Base-by-base conservation (phyloP, 1,284 basidiomycete species). In the Meira miltonrushii region DNA sequence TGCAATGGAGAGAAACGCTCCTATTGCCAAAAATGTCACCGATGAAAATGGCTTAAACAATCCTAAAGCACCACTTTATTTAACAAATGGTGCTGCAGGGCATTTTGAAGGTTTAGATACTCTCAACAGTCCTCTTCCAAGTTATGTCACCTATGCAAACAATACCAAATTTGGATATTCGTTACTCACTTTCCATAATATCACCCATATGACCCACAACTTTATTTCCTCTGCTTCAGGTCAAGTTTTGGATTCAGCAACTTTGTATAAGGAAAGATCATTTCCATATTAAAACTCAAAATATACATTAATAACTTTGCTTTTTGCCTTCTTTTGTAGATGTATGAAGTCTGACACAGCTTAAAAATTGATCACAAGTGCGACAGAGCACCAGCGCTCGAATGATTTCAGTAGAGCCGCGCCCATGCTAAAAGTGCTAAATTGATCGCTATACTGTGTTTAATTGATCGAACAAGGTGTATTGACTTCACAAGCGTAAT, bases 61-160 rank as follows among this genome's bases (percentile, higher is more conserved):
- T 67, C 74, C 77, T 56, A 66, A 75, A 62, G 76, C 75, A 8
- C 64, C 69, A 13, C 62, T 60, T 60, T 61, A 71, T 59, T 61
- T 79, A 19, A 61, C 76, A 55, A 74, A 74, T 55, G 79, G 79
- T 28, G 69, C 63, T 12, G 78, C 78, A 0, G 79, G 79, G 12
- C 77, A 79, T 68, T 68, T 69, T n/a, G 77, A 79, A 55, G 69
- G 68, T 9, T 59, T 73, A 41, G 51, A 58, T 19, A 44, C 64
- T n/a, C 57, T 49, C 15, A 53, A 62, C 41, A 21, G 47, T 9
- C 51, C 60, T 15, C 48, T 51, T 46, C 64, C 68, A 19, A 64
- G 64, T 51, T 66, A 68, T 60, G 67, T 72, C 37, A 64, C 64
- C 15, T 61, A 68, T n/a, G 65, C 72, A 43, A 71, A 75, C 63